phyloP scores from a whole-genome alignment of 306 rosid genomes.

The Rosa persica region DNA sequence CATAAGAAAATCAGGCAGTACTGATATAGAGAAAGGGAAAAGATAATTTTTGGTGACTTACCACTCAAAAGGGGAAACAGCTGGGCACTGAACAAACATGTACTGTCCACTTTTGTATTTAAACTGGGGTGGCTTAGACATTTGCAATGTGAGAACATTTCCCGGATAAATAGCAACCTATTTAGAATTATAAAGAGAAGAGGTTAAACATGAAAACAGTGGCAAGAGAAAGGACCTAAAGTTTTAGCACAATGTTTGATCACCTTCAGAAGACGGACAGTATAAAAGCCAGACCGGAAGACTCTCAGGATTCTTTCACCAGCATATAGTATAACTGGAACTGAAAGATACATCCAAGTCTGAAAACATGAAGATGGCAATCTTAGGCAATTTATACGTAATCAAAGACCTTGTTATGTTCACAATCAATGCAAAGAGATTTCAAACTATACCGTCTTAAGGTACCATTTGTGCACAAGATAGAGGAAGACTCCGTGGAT shows the following conservation, averaged over 20 bases:
- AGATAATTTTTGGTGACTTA: conserved; percentile 31
- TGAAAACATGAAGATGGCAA: conserved; percentile 32
- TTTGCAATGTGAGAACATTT: conserved; percentile 90
- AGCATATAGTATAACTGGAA: conserved; percentile 85
- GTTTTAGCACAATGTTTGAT: conserved; percentile 20
- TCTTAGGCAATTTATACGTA: neutral
- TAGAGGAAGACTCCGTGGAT: conserved; percentile 74
- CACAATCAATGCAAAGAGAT: conserved; percentile 3
- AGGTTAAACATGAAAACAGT: neutral
- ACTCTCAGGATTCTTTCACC: conserved; percentile 88
- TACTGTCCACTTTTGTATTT: conserved; percentile 95
- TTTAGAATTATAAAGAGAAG: conserved; percentile 4
- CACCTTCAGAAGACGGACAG: conserved; percentile 86
- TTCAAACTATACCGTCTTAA: conserved; percentile 60
- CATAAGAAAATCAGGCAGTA: neutral
- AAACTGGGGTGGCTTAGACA: conserved; percentile 94
- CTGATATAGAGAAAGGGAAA: neutral
- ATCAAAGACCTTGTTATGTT: neutral
- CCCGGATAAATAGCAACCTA: conserved; percentile 99
- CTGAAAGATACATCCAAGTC: conserved; percentile 97
- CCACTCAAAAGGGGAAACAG: conserved; percentile 98
- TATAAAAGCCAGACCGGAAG: conserved; percentile 82
- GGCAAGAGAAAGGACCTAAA: neutral
- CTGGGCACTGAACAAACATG: conserved; percentile 99
- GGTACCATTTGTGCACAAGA: conserved; percentile 70